A percentile compares a stretch with the other conserved stretches of the same genome.
Evolutionary conservation across 371 early-diverging fungal genomes (phyloP).

Genomic region (Mortierella sp.): DNA sequence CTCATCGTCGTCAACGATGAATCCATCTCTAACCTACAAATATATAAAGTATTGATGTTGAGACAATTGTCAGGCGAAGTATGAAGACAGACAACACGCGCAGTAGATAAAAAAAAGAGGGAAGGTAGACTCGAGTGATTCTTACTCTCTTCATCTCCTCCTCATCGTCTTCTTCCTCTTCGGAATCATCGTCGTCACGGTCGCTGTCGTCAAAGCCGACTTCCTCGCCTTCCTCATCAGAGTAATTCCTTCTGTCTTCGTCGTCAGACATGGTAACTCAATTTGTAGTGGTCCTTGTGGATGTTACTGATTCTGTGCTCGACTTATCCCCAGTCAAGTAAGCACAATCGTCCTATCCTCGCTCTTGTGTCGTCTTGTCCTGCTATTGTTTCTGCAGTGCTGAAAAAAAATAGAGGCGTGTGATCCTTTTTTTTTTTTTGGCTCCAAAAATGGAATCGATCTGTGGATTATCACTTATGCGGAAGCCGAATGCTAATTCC

Average conservation of each 20-base stretch:
- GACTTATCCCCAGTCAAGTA: neutral
- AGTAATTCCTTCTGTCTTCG: conserved; percentile 55
- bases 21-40: conserved; percentile 70
- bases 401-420: neutral
- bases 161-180: conserved; percentile 71
- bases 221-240: conserved; percentile 68
- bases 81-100: neutral
- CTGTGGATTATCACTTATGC: neutral
- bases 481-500: neutral
- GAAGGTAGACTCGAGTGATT: neutral
- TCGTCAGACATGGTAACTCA: conserved; percentile 48
- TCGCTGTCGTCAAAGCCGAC: conserved; percentile 60
- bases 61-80: neutral
- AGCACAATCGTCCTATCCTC: neutral
- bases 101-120: neutral
- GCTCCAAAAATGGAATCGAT: neutral
- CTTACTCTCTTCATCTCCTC: conserved; percentile 58
- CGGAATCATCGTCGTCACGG: conserved; percentile 65
- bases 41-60: neutral
- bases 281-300: neutral
- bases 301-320: neutral
- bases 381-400: too few relatives aligned
- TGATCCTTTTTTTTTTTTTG: conserved; percentile 1
- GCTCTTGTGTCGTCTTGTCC: neutral
- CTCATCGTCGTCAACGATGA: conserved; percentile 79